Percentiles rank a stretch among this genome's conserved stretches.
Evolutionary conservation across 768 basidiomycete species (phyloP).

Genomic region (Paxillus involutus): DNA sequence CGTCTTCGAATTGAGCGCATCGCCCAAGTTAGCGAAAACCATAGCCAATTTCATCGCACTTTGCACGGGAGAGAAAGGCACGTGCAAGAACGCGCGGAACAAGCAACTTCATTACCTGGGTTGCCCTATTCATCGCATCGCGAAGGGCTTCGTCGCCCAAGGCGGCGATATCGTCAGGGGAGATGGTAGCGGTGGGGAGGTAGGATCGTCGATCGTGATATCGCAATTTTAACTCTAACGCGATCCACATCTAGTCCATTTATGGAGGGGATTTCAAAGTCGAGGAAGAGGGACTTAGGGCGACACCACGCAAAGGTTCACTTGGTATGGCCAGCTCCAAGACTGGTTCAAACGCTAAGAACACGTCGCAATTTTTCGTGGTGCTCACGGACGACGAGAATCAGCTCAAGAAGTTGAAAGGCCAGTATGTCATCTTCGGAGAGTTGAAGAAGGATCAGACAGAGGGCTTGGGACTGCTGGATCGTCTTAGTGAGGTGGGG

Average conservation of each 20-base stretch:
- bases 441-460: slow-evolving; percentile 31
- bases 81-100: slow-evolving; percentile 46
- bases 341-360: slow-evolving; percentile 42
- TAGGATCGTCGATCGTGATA: slow-evolving; percentile 22
- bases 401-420: slow-evolving; percentile 45
- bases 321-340: slow-evolving; percentile 52
- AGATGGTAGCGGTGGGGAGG: slow-evolving; percentile 56
- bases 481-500: slow-evolving; percentile 33
- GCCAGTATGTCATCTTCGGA: slow-evolving; percentile 49
- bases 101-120: slow-evolving; percentile 44
- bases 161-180: slow-evolving; percentile 54
- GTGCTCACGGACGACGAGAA: slow-evolving; percentile 42
- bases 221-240: slow-evolving; percentile 3
- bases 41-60: slow-evolving; percentile 48
- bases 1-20: slow-evolving; percentile 39
- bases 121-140: slow-evolving; percentile 46
- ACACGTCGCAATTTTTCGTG: slow-evolving; percentile 52
- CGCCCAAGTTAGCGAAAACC: slow-evolving; percentile 44
- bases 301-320: slow-evolving; percentile 39
- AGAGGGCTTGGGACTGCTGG: slow-evolving; percentile 33
- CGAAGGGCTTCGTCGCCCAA: slow-evolving; percentile 50
- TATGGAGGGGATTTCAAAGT: slow-evolving; percentile 51
- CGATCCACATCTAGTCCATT: slow-evolving; percentile 34
- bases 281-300: slow-evolving; percentile 50
- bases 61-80: slow-evolving; percentile 44